Base-by-base conservation (phyloP, 2,329 filamentous ascomycete species). In the Venturia carpophila region DNA sequence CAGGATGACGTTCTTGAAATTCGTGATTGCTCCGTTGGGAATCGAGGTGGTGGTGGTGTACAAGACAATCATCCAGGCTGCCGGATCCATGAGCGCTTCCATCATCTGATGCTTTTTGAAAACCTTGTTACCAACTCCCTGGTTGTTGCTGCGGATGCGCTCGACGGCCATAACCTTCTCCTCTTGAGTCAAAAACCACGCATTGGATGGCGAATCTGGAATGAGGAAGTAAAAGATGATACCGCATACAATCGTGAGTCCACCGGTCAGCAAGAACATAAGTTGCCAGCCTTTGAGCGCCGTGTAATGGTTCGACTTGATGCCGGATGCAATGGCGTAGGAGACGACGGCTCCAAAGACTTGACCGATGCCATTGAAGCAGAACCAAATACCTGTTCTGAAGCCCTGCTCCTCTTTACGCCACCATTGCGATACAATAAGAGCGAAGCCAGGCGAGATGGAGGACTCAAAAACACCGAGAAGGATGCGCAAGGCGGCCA, bases 231-330 rank as follows among this genome's bases (percentile, higher is more conserved):
- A 61, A 0, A 76, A 72, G 11, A 73, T 67, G 21, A 79, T 66
- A 1, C 77, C 77, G 41, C 73, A 75, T 0, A 72, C 68, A 2
- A 78, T 66, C 17, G 74, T 77, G 60, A 75, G 68, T 0, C 75
- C 69, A 21, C 79, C 78, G 63, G 79, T 84, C 67, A 86, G 84
- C 19, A 85, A 68, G 73, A 84, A 87, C 24, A 81, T 82, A 82
- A 82, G 85, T 30, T 75, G 72, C 0, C 77, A 74, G 3, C 84
- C 74, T 0, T 79, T 80, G 2, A 63, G 42, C 24, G 42, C 37
- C 45, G 45, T 45, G 60, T 67, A 27, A 49, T 65, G 63, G 21
- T 52, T 21, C 21, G 21, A 27, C 47, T 52, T 52, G 47, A 52
- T 15, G 47, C 21, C 24, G 10, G 47, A 27, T 49, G 60, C 47